A percentile compares a stretch with the other conserved stretches of the same genome.
phyloP scores from a whole-genome alignment of 176 grass and related monocot genomes.

The Cymbopogon citratus region DNA sequence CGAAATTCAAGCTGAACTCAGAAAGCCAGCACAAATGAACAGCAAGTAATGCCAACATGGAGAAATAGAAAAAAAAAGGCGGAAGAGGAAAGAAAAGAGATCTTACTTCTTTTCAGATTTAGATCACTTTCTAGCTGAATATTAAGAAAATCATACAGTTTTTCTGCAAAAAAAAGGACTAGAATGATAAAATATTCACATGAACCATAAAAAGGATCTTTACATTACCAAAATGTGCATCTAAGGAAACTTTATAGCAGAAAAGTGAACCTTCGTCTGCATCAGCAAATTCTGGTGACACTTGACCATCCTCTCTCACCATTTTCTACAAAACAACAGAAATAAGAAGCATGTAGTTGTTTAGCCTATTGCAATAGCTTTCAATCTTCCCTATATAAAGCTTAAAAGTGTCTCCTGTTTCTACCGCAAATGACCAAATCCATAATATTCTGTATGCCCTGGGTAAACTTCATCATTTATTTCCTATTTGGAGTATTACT shows the following conservation, averaged over 20 bases:
- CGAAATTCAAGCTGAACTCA: background rate
- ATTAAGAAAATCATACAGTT: conserved; percentile 66
- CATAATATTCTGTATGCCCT: background rate
- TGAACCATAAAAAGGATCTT: background rate
- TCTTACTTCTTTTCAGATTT: conserved; percentile 82
- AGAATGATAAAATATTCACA: background rate
- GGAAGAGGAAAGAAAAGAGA: background rate
- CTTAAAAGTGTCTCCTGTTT: background rate
- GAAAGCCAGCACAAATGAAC: background rate
- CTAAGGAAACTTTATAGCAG: background rate
- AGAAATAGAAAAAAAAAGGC: background rate
- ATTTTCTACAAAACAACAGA: conserved; percentile 57
- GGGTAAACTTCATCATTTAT: background rate
- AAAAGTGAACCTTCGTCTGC: conserved; percentile 50
- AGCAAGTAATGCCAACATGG: conserved; percentile 2
- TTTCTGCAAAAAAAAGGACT: conserved; percentile 57
- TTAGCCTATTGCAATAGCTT: background rate
- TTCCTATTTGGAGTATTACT: background rate
- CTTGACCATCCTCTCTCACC: conserved; percentile 50
- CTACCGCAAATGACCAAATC: background rate
- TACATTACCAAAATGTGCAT: conserved; percentile 3
- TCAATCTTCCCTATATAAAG: background rate
- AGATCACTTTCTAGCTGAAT: conserved; percentile 89
- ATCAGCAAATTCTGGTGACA: conserved; percentile 85
- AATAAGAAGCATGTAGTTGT: background rate